Evolutionary conservation across 1,284 basidiomycete genomes (phyloP).

Genomic region (Entoloma clypeatum): DNA sequence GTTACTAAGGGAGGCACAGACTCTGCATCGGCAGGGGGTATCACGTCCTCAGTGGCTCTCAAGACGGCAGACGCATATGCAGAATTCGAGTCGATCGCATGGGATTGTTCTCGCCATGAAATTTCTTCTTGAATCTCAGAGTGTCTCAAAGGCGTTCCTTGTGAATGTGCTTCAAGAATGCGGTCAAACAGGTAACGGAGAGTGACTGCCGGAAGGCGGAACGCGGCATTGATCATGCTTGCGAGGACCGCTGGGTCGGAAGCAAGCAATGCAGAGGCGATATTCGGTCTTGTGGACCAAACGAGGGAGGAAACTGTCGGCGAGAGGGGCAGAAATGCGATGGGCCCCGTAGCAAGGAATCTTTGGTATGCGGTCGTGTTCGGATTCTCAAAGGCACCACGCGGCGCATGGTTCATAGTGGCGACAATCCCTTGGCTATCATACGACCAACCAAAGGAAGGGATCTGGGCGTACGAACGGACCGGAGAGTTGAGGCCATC

Average conservation of each 20-base stretch:
- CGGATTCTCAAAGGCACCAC: conserved; percentile 52
- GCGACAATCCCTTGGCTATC: conserved; percentile 89
- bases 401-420: conserved; percentile 72
- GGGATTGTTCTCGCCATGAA: conserved; percentile 63
- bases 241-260: conserved; percentile 66
- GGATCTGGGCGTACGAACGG: conserved; percentile 80
- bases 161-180: conserved; percentile 51
- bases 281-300: conserved; percentile 85
- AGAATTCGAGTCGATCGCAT: conserved; percentile 58
- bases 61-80: conserved; percentile 51
- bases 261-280: conserved; percentile 73
- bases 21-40: conserved; percentile 62
- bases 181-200: conserved; percentile 66
- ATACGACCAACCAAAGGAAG: conserved; percentile 92
- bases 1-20: conserved; percentile 74
- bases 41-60: conserved; percentile 26
- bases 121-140: conserved; percentile 56
- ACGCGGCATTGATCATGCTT: conserved; percentile 87
- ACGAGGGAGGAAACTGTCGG: conserved; percentile 83
- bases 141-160: conserved; percentile 41
- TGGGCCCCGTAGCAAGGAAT: conserved; percentile 93
- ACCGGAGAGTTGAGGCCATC: conserved; percentile 97
- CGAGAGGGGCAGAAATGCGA: conserved; percentile 90
- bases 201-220: conserved; percentile 79
- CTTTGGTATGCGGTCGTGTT: conserved; percentile 91